These are phyloP conservation scores for Oryza glumipatula DNA, from an alignment of 176 grass and related monocot genomes.

Conservation along the genomic window DNA sequence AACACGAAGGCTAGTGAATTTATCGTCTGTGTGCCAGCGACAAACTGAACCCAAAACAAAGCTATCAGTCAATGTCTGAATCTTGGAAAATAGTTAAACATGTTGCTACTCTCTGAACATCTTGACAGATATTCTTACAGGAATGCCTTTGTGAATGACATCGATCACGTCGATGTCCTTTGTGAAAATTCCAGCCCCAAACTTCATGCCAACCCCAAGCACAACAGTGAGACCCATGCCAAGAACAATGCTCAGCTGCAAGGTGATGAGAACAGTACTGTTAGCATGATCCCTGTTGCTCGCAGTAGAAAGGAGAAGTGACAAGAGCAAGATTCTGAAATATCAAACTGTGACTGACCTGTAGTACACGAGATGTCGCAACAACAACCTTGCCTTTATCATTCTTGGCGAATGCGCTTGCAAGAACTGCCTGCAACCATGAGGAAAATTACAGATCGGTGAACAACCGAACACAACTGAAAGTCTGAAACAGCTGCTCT, in stretches of 20 bases:
- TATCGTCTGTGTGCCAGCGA: constrained; percentile 83
- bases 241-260: constrained; percentile 82
- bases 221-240: constrained; percentile 65
- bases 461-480: no score
- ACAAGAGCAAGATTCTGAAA: not conserved
- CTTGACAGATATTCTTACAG: constrained; percentile 49
- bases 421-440: constrained; percentile 81
- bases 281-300: constrained; percentile 5
- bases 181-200: constrained; percentile 87
- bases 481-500: not conserved
- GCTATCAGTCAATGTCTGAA: constrained; percentile 8
- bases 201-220: constrained; percentile 75
- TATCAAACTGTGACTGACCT: constrained; percentile 50
- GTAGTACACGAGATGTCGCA: constrained; percentile 78
- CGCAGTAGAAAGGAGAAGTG: not conserved
- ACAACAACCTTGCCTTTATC: constrained; percentile 60
- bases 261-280: not conserved
- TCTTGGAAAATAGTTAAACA: constrained; percentile 2
- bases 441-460: no score
- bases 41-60: constrained; percentile 64
- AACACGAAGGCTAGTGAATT: constrained; percentile 98
- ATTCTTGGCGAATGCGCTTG: constrained; percentile 80
- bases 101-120: not conserved
- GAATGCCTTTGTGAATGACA: constrained; percentile 83
- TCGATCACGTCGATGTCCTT: constrained; percentile 65